Base-by-base conservation (phyloP, 2,329 filamentous ascomycete genomes). In the Alternaria hordeiaustralica region DNA sequence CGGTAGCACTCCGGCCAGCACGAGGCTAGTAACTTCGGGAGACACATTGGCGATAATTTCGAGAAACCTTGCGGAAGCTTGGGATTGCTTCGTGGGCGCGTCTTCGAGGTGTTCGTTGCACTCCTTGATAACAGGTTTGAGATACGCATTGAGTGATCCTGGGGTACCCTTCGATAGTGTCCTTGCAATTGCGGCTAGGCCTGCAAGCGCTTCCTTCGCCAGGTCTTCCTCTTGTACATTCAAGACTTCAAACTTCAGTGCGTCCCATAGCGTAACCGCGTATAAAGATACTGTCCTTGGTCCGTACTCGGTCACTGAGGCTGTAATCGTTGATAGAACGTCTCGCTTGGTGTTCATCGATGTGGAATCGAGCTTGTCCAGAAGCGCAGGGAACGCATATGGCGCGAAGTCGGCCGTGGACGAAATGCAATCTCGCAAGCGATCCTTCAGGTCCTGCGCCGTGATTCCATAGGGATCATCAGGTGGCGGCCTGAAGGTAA, bases 391-490 rank as follows among this genome's bases (percentile, higher is more conserved):
- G 69, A 91, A 89, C 4, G 88, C 84, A 71, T 89, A 87, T 1
- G 88, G 87, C n/a, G 89, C 88, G 74, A 91, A 90, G 49, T 85
- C 83, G 4, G 84, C 81, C 1, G 86, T 89, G 7, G 88, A 86
- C 7, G 89, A 83, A 62, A 92, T 88, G 73, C 89, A 92, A 46
- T 87, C 86, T 65, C 88, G 84, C 13, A 92, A 75, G 26, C 89
- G 84, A 55, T 86, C 84, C 71, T 92, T 92, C 61, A 92, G 77
- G 70, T 91, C 87, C 69, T 91, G 88, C 3, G 89, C 87, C 3
- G 89, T 91, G 64, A 92, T 90, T 2, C 88, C 87, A 65, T 90
- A 91, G 1, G 89, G 89, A 71, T 91, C 89, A 67, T 90, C 88
- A 11, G 88, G 89, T 2, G 89, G 89, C 11, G 89, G 89, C 71